Conservation (phyloP, 106 monocot genomes). For the Apostasia shenzhenica region DNA sequence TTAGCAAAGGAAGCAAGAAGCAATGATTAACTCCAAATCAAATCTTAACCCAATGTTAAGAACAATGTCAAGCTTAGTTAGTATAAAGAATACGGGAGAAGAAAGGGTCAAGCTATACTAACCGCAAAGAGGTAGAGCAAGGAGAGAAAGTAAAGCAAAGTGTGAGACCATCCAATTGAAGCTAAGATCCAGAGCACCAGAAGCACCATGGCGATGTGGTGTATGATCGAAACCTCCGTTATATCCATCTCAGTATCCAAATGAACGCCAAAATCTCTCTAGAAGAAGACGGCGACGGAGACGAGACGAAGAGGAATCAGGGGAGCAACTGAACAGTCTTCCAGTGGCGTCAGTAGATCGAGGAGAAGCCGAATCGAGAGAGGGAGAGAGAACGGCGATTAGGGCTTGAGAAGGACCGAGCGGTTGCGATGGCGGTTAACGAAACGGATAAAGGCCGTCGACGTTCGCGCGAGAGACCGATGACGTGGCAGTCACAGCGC, state of each 20-base stretch:
- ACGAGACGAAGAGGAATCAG: not conserved
- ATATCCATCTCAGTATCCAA: slow-evolving; percentile 23
- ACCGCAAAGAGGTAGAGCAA: slow-evolving; percentile 76
- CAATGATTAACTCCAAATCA: not conserved
- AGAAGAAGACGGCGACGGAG: not conserved
- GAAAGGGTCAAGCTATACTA: not conserved
- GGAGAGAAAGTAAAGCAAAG: slow-evolving; percentile 38
- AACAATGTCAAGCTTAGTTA: not conserved
- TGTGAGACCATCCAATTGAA: slow-evolving; percentile 33
- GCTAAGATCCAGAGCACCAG: slow-evolving; percentile 38
- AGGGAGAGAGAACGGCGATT: not conserved
- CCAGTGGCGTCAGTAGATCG: not conserved
- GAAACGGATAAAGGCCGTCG: not conserved
- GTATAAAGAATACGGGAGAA: not conserved
- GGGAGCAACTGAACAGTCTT: not conserved
- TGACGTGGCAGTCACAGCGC: too few species aligned
- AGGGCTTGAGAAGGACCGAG: not conserved
- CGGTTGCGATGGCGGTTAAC: slow-evolving; percentile 5
- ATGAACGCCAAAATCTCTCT: not conserved
- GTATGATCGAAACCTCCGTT: slow-evolving; percentile 56
- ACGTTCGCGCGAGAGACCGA: too few species aligned
- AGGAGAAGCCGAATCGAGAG: not conserved
- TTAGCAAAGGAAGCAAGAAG: too few species aligned
- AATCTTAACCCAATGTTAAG: not conserved
- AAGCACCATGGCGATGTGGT: slow-evolving; percentile 59